These are phyloP conservation scores for Raffaelea deltoideospora DNA, from an alignment of 2,329 filamentous ascomycete genomes.

Conservation along the genomic window DNA sequence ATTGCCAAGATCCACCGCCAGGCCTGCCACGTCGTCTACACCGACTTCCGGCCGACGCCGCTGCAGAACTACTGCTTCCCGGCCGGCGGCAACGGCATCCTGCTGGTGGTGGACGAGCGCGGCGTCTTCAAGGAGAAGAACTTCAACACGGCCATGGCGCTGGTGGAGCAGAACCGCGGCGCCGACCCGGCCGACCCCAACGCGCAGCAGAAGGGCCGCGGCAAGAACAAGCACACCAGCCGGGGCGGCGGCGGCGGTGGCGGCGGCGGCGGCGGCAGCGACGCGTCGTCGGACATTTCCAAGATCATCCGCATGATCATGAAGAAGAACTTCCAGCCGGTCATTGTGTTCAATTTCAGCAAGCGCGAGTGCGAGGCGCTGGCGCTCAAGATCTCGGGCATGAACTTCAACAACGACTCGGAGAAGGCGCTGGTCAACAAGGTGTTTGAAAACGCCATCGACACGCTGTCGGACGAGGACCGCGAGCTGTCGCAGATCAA, in stretches of 20 bases:
- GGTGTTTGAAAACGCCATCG: slow-evolving; percentile 86
- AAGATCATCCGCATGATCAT: slow-evolving; percentile 99
- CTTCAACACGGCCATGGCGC: slow-evolving; percentile 88
- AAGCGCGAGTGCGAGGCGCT: slow-evolving; percentile 91
- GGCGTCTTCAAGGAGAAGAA: slow-evolving; percentile 93
- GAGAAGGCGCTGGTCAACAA: slow-evolving; percentile 90
- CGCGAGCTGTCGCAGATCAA: slow-evolving; percentile 77
- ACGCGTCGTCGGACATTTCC: slow-evolving; percentile 67
- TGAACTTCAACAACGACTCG: slow-evolving; percentile 91
- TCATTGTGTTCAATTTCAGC: slow-evolving; percentile 99
- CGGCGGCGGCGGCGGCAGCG: slow-evolving; percentile 52
- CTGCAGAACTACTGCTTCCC: slow-evolving; percentile 98
- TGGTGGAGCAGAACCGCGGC: slow-evolving; percentile 77
- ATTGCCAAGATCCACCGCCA: slow-evolving; percentile 96
- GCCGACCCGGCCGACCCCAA: slow-evolving; percentile 66
- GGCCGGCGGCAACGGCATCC: slow-evolving; percentile 78
- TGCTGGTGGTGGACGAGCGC: slow-evolving; percentile 92
- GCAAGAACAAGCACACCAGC: slow-evolving; percentile 82
- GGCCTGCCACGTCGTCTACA: slow-evolving; percentile 97
- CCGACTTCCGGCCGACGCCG: slow-evolving; percentile 91
- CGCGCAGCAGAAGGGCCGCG: slow-evolving; percentile 70
- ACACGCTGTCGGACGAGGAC: slow-evolving; percentile 84
- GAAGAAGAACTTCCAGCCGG: slow-evolving; percentile 90
- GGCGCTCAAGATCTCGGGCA: slow-evolving; percentile 69
- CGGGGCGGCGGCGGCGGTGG: no score